phyloP scores from a whole-genome alignment of 2,329 filamentous ascomycete species.

The Didymella keratinophila region DNA sequence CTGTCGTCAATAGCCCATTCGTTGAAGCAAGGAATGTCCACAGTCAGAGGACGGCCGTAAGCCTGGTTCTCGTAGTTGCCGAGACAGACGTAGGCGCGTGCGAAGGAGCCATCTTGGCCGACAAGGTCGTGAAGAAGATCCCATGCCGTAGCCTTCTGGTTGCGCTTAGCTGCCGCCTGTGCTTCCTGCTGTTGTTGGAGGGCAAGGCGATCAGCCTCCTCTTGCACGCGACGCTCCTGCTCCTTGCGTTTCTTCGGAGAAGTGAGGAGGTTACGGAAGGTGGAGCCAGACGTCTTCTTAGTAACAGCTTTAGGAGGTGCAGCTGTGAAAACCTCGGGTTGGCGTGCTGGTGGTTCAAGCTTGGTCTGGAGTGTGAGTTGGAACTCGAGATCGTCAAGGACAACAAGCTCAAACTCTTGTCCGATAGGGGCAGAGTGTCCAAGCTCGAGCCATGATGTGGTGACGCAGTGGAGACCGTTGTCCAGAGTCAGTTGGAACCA shows the following conservation, averaged over 20 bases:
- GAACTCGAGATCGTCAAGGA: conserved; percentile 97
- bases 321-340: conserved; percentile 37
- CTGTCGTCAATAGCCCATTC: conserved; percentile 94
- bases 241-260: conserved; percentile 98
- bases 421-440: conserved; percentile 92
- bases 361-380: conserved; percentile 97
- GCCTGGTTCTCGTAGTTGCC: conserved; percentile 90
- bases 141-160: conserved; percentile 74
- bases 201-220: conserved; percentile 79
- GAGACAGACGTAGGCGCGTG: conserved; percentile 88
- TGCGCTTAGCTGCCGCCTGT: conserved; percentile 61
- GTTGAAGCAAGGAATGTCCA: conserved; percentile 95
- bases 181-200: conserved; percentile 52
- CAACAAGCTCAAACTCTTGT: conserved; percentile 97
- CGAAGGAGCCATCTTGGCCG: conserved; percentile 92
- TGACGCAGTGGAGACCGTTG: conserved; percentile 97
- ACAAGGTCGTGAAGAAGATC: conserved; percentile 87
- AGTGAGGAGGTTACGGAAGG: conserved; percentile 83
- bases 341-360: conserved; percentile 74
- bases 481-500: conserved; percentile 98
- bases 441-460: conserved; percentile 92
- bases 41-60: conserved; percentile 85
- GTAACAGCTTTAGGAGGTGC: conserved; percentile 70
- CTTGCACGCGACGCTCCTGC: conserved; percentile 81
- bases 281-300: conserved; percentile 74